Evolutionary conservation across 2,329 filamentous ascomycete genomes (phyloP).

Genomic region (Ramularia endophylla): DNA sequence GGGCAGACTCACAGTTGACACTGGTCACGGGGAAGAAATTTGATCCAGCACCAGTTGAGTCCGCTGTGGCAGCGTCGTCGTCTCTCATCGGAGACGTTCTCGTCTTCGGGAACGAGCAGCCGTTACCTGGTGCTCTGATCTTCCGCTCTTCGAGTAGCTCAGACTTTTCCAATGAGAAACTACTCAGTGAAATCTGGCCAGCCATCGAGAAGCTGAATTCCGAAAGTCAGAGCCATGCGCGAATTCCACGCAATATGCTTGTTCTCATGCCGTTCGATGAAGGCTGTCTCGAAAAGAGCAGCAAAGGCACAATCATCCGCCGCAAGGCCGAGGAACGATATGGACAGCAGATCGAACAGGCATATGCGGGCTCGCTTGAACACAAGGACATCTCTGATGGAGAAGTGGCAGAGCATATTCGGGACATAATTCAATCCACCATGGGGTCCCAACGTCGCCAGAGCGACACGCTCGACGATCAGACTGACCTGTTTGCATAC

Average conservation of each 20-base stretch:
- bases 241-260: conserved; percentile 48
- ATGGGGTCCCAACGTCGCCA: conserved; percentile 3
- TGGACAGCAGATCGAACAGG: conserved; percentile 39
- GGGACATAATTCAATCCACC: conserved; percentile 21
- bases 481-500: conserved; percentile 50
- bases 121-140: conserved; percentile 53
- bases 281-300: conserved; percentile 50
- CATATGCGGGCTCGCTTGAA: conserved; percentile 35
- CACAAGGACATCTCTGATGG: conserved; percentile 27
- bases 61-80: conserved; percentile 43
- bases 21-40: conserved; percentile 65
- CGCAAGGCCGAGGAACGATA: conserved; percentile 48
- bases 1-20: conserved; percentile 57
- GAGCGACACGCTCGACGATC: conserved; percentile 4
- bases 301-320: conserved; percentile 56
- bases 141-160: conserved; percentile 38
- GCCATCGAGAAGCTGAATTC: conserved; percentile 44
- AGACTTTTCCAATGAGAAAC: conserved; percentile 29
- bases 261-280: conserved; percentile 37
- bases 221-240: conserved; percentile 46
- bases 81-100: conserved; percentile 48
- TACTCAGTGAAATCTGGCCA: conserved; percentile 41
- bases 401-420: conserved; percentile 30
- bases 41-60: conserved; percentile 57
- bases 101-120: conserved; percentile 55